Percentiles rank a stretch among this genome's conserved stretches.
phyloP scores from a whole-genome alignment of 495 filamentous ascomycete species.

The Talaromyces nanjingensis region DNA sequence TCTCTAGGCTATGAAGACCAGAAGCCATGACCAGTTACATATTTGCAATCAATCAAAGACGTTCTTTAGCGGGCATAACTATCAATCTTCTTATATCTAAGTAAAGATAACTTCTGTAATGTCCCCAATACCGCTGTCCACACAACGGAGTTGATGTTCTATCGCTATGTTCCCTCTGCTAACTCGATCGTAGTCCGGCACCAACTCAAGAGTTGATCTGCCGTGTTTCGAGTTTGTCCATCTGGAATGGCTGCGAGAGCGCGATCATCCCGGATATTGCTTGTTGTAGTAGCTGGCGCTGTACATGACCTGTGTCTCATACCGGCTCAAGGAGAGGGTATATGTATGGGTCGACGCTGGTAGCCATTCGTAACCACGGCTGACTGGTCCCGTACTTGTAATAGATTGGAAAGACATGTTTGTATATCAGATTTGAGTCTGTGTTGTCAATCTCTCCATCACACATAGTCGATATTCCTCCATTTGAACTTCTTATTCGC shows the following conservation, averaged over 20 bases:
- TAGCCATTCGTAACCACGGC: background rate
- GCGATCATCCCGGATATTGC: background rate
- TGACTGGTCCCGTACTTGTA: background rate
- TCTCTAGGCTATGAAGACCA: background rate
- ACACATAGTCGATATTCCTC: slow-evolving; percentile 64
- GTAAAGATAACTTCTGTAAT: background rate
- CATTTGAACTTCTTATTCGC: slow-evolving; percentile 87
- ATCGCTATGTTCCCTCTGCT: background rate
- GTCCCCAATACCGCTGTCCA: background rate
- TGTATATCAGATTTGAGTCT: background rate
- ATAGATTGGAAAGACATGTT: background rate
- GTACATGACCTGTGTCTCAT: background rate
- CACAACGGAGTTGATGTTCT: background rate
- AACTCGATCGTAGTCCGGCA: background rate
- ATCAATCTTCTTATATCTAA: background rate
- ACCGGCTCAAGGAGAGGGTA: background rate
- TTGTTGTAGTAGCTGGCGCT: background rate
- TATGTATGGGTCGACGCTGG: background rate
- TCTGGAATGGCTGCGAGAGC: background rate
- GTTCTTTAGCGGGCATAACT: background rate
- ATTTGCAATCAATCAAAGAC: background rate
- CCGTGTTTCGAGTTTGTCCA: background rate
- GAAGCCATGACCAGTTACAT: background rate
- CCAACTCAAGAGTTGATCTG: background rate
- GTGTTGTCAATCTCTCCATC: slow-evolving; percentile 12